These are phyloP conservation scores for Penicillium fimorum DNA, from an alignment of 495 filamentous ascomycete species.

Conservation along the genomic window DNA sequence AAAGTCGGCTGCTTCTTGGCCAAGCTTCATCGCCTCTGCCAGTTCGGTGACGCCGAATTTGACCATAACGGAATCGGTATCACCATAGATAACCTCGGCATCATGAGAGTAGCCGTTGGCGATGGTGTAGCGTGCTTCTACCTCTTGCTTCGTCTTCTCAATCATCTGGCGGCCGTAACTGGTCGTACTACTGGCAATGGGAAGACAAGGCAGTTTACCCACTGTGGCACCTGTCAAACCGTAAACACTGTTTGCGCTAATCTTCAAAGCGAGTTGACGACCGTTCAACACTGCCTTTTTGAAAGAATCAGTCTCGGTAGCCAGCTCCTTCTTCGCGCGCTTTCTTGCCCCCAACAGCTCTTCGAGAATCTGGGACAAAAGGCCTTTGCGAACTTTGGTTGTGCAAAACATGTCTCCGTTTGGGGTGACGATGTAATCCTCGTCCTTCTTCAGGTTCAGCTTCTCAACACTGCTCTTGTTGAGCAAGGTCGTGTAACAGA, in stretches of 20 bases:
- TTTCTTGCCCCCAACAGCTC: constrained; percentile 88
- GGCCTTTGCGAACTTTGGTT: constrained; percentile 81
- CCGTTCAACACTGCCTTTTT: constrained; percentile 98
- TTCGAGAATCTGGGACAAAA: constrained; percentile 92
- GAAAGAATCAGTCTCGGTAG: constrained; percentile 89
- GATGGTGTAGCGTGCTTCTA: constrained; percentile 83
- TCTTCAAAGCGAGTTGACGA: constrained; percentile 91
- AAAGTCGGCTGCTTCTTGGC: constrained; percentile 80
- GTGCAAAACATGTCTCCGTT: constrained; percentile 94
- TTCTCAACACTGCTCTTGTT: constrained; percentile 77
- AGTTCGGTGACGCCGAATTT: constrained; percentile 91
- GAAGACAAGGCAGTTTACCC: constrained; percentile 91
- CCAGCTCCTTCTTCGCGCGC: constrained; percentile 86
- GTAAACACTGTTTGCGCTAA: constrained; percentile 98
- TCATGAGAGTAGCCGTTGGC: constrained; percentile 93
- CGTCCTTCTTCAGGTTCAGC: constrained; percentile 70
- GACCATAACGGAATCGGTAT: constrained; percentile 99
- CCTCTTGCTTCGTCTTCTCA: constrained; percentile 90
- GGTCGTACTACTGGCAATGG: constrained; percentile 94
- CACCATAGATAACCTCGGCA: constrained; percentile 95
- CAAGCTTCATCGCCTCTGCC: constrained; percentile 86
- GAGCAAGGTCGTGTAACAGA: constrained; percentile 94
- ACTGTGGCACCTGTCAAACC: constrained; percentile 94
- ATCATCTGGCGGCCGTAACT: constrained; percentile 98
- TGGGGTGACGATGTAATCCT: constrained; percentile 95